Percentiles rank a stretch among this genome's conserved stretches.
Evolutionary conservation across 345 rosid species (phyloP).

Genomic region (Sapria himalayana): DNA sequence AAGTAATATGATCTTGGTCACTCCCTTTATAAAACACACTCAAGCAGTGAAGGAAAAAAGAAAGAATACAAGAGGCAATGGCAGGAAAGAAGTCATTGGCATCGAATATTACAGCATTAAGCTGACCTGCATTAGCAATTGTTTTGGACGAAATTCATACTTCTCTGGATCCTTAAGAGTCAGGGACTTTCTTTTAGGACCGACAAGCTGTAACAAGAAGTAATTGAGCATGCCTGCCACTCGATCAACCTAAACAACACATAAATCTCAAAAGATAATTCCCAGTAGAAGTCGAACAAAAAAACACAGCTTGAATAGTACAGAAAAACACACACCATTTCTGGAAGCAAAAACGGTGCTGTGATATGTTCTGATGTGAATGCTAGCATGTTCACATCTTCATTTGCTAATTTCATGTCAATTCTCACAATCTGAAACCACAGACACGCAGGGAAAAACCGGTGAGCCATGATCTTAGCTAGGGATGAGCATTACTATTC

Average conservation of each 20-base stretch:
- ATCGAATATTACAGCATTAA: too few species aligned
- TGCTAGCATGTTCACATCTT: slow-evolving; percentile 84
- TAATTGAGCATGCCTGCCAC: slow-evolving; percentile 96
- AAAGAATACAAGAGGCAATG: not conserved
- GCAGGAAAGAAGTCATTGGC: too few species aligned
- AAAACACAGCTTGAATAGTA: slow-evolving; percentile 1
- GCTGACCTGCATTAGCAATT: slow-evolving; percentile 81
- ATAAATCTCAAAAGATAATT: not conserved
- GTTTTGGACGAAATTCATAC: slow-evolving; percentile 88
- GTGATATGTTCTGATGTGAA: slow-evolving; percentile 91
- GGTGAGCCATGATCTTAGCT: too few species aligned
- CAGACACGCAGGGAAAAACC: not conserved
- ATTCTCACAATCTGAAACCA: slow-evolving; percentile 63
- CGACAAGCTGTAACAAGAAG: slow-evolving; percentile 87
- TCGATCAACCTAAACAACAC: slow-evolving; percentile 56
- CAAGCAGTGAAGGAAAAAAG: not conserved
- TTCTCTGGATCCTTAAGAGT: slow-evolving; percentile 86
- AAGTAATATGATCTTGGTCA: too few species aligned
- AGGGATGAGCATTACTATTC: too few species aligned
- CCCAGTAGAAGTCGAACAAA: not conserved
- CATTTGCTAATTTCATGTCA: slow-evolving; percentile 97
- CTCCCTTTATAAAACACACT: too few species aligned
- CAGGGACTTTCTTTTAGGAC: slow-evolving; percentile 87
- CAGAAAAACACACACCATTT: slow-evolving; percentile 42
- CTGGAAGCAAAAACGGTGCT: slow-evolving; percentile 91